These are phyloP conservation scores for Backusella tarrabulga DNA, from an alignment of 192 early-diverging fungal genomes.

Conservation along the genomic window DNA sequence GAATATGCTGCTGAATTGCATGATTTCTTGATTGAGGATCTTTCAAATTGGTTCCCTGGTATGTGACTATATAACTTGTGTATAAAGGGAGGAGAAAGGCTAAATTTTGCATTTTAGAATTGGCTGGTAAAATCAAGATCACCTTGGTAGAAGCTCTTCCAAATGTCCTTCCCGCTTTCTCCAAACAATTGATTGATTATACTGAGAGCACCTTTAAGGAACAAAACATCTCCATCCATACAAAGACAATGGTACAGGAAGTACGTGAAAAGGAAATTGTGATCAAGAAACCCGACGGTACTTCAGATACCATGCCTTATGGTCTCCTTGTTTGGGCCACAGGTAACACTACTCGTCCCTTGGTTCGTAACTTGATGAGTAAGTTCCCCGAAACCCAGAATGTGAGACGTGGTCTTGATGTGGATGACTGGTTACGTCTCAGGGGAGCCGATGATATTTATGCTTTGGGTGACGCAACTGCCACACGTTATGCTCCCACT, in stretches of 20 bases:
- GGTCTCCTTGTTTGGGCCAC: slow-evolving; percentile 87
- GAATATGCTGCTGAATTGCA: slow-evolving; percentile 83
- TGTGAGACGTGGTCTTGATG: slow-evolving; percentile 63
- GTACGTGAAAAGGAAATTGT: slow-evolving; percentile 71
- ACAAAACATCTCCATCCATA: slow-evolving; percentile 67
- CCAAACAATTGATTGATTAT: slow-evolving; percentile 74
- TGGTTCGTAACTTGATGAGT: slow-evolving; percentile 65
- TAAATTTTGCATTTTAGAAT: slow-evolving; percentile 32
- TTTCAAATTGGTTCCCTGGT: slow-evolving; percentile 69
- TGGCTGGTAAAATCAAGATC: slow-evolving; percentile 77
- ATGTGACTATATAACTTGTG: slow-evolving; percentile 25
- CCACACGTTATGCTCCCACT: slow-evolving; percentile 75
- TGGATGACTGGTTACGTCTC: slow-evolving; percentile 70
- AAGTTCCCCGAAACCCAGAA: slow-evolving; percentile 60
- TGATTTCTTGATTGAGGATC: slow-evolving; percentile 78
- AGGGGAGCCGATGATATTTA: slow-evolving; percentile 63
- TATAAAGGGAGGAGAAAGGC: not conserved
- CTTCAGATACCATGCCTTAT: slow-evolving; percentile 64
- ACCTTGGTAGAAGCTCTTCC: slow-evolving; percentile 77
- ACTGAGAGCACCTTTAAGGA: slow-evolving; percentile 77
- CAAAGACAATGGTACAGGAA: slow-evolving; percentile 81
- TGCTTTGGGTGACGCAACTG: slow-evolving; percentile 73
- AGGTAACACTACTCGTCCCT: slow-evolving; percentile 71
- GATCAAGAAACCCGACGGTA: slow-evolving; percentile 62
- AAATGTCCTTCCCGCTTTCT: slow-evolving; percentile 76